These are phyloP conservation scores for Alternaria incomplexa DNA, from an alignment of 2,329 filamentous ascomycete genomes.

Conservation along the genomic window DNA sequence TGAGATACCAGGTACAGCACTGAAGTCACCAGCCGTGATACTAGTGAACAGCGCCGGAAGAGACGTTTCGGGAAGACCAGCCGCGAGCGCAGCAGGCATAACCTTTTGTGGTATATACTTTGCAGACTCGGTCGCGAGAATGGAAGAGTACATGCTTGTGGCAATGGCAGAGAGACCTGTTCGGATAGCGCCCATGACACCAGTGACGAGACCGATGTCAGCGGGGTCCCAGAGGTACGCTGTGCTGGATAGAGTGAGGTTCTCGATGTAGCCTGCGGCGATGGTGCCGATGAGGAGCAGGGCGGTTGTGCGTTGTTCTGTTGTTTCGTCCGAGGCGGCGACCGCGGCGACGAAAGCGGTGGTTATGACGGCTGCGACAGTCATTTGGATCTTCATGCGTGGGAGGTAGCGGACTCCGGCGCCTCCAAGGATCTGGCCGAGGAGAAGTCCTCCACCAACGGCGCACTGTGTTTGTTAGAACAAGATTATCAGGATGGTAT, in stretches of 20 bases:
- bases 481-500: not conserved
- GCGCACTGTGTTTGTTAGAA: conserved; percentile 28
- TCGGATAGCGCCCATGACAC: conserved; percentile 39
- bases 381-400: conserved; percentile 42
- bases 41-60: conserved; percentile 30
- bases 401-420: conserved; percentile 37
- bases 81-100: conserved; percentile 27
- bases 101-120: conserved; percentile 38
- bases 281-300: conserved; percentile 34
- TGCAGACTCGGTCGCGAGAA: conserved; percentile 34
- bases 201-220: conserved; percentile 41
- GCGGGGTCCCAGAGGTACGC: conserved; percentile 40
- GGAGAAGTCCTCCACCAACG: conserved; percentile 41
- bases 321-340: conserved; percentile 25
- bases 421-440: conserved; percentile 40
- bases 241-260: conserved; percentile 33
- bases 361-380: conserved; percentile 29
- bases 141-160: conserved; percentile 40
- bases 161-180: conserved; percentile 32
- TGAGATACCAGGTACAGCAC: conserved; percentile 33
- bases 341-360: conserved; percentile 36
- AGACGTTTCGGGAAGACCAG: conserved; percentile 31
- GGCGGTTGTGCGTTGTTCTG: conserved; percentile 25
- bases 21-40: conserved; percentile 31
- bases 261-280: conserved; percentile 41